These are phyloP conservation scores for Cafeteria roenbergensis DNA, from an alignment of 108 stramenopile species.

Conservation along the genomic window DNA sequence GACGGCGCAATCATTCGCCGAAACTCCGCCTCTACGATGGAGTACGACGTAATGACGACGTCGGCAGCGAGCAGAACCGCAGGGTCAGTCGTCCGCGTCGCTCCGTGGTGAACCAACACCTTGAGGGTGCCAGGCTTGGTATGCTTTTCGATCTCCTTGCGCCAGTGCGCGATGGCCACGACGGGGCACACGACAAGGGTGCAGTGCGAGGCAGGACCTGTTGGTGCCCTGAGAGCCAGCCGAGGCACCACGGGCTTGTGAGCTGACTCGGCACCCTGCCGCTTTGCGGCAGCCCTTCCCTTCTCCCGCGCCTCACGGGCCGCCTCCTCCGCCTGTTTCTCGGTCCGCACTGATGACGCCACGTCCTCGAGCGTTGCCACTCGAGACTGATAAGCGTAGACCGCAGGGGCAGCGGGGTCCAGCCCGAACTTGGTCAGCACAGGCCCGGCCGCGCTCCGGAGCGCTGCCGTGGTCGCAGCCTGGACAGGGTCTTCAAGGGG, in stretches of 20 bases:
- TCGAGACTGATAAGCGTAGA: background rate
- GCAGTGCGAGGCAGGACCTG: conserved; percentile 32
- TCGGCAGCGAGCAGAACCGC: conserved; percentile 69
- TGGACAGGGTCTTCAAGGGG: no score
- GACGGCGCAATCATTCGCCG: conserved; percentile 76
- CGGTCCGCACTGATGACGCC: background rate
- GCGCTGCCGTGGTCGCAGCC: no score
- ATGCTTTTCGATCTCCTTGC: conserved; percentile 79
- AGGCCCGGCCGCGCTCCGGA: no score
- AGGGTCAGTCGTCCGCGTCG: conserved; percentile 48
- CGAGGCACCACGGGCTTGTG: conserved; percentile 29
- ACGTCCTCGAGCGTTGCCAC: background rate
- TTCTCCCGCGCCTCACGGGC: background rate
- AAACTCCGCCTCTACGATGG: conserved; percentile 79
- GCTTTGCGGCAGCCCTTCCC: background rate
- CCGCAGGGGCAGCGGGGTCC: no score
- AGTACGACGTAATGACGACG: conserved; percentile 88
- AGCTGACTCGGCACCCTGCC: background rate
- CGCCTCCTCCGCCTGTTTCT: conserved; percentile 6
- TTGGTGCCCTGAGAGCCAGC: conserved; percentile 3
- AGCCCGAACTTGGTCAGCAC: no score
- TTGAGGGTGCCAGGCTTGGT: conserved; percentile 54
- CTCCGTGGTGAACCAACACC: conserved; percentile 79
- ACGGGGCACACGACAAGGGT: conserved; percentile 88
- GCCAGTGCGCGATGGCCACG: conserved; percentile 89